Percentiles rank a stretch among this genome's conserved stretches.
Conservation (phyloP, 148 eudicot genomes). For the Cornus kousa region DNA sequence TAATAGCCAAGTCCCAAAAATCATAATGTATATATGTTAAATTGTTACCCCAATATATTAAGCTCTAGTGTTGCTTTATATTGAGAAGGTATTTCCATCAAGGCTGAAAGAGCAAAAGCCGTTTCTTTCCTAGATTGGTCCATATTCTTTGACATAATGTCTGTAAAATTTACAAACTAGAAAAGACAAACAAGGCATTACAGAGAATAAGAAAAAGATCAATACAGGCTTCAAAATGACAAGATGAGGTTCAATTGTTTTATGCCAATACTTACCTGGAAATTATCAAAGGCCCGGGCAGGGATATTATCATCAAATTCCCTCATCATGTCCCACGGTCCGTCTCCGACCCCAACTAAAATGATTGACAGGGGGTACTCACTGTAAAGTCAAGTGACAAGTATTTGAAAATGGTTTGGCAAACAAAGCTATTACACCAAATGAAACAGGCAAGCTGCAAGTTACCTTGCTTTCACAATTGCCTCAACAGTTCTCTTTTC, state of each 20-base stretch:
- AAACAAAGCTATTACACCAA: background rate
- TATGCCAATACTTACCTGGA: conserved; percentile 39
- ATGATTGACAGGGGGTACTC: conserved; percentile 49
- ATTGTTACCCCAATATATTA: conserved; percentile 33
- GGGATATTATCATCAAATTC: conserved; percentile 63
- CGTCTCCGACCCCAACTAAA: conserved; percentile 60
- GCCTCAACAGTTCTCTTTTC: conserved; percentile 54
- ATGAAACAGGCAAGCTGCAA: background rate
- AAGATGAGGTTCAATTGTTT: background rate
- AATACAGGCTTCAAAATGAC: background rate
- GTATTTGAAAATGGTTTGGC: background rate
- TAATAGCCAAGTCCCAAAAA: background rate
- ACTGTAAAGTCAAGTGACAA: conserved; percentile 24
- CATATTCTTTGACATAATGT: conserved; percentile 49
- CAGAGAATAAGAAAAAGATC: background rate
- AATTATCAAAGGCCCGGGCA: conserved; percentile 57
- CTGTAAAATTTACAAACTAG: conserved; percentile 57
- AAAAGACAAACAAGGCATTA: conserved; percentile 1
- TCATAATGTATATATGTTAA: background rate
- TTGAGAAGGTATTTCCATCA: conserved; percentile 63
- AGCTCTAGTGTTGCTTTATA: conserved; percentile 58
- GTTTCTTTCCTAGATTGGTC: conserved; percentile 50
- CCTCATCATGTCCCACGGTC: conserved; percentile 69
- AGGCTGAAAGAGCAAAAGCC: conserved; percentile 47
- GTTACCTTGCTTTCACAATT: conserved; percentile 59